These are phyloP conservation scores for Podospora anserina DNA, from an alignment of 495 filamentous ascomycete genomes.

Conservation along the genomic window DNA sequence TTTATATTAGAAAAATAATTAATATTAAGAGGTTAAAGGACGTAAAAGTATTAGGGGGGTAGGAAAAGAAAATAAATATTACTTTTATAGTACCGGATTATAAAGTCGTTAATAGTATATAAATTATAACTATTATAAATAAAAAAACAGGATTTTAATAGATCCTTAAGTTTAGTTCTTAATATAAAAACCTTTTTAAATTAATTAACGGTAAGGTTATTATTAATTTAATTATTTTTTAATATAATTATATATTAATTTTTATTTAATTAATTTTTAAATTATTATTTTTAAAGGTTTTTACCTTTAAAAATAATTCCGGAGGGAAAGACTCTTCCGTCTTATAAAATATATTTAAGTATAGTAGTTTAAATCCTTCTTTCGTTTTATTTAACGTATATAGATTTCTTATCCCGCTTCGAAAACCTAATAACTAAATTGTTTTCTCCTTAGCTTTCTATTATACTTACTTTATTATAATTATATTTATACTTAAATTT, in stretches of 20 bases:
- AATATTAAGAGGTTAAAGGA: constrained; percentile 12
- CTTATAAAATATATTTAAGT: too few species aligned
- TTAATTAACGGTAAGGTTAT: constrained; percentile 11
- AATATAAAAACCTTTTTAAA: constrained; percentile 20
- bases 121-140: constrained; percentile 30
- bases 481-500: too few species aligned
- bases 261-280: background rate
- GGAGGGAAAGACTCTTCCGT: too few species aligned
- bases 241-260: constrained; percentile 1
- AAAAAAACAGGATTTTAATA: constrained; percentile 23
- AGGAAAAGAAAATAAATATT: constrained; percentile 16
- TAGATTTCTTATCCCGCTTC: too few species aligned
- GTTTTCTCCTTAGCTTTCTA: too few species aligned
- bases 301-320: constrained; percentile 18
- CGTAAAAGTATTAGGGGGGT: constrained; percentile 14
- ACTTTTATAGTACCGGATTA: background rate
- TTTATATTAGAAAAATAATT: background rate
- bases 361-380: too few species aligned
- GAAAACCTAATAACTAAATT: too few species aligned
- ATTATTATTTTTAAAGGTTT: constrained; percentile 21
- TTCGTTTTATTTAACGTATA: too few species aligned
- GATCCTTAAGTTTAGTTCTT: constrained; percentile 11
- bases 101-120: constrained; percentile 19
- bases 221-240: background rate
- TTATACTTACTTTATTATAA: too few species aligned